Evolutionary conservation across 768 basidiomycete genomes (phyloP).

Genomic region (Tricholoma sp.): DNA sequence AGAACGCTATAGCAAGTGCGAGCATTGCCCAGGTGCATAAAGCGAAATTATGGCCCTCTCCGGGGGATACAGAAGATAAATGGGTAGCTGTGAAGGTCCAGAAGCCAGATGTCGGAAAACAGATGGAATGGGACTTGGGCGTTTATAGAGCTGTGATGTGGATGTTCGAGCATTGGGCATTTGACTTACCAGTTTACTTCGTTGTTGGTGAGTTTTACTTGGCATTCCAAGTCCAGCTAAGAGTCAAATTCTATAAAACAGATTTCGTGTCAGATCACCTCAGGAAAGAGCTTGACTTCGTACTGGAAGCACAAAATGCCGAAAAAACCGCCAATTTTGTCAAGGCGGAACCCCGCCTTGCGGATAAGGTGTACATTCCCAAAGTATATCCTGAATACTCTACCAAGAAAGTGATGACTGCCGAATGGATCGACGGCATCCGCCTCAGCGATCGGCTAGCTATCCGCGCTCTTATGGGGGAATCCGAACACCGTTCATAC

Average conservation of each 20-base stretch:
- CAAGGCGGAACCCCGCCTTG: conserved; percentile 62
- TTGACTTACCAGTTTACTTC: conserved; percentile 83
- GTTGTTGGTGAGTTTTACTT: conserved; percentile 50
- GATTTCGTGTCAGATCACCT: conserved; percentile 81
- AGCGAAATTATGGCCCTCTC: conserved; percentile 48
- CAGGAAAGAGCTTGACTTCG: conserved; percentile 77
- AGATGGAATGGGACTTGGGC: conserved; percentile 81
- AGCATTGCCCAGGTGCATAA: conserved; percentile 91
- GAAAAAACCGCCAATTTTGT: conserved; percentile 63
- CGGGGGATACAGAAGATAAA: conserved; percentile 37
- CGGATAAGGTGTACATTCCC: conserved; percentile 74
- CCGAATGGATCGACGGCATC: conserved; percentile 82
- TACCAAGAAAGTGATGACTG: conserved; percentile 74
- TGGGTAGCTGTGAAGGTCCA: conserved; percentile 95
- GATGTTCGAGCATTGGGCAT: conserved; percentile 73
- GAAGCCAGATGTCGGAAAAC: conserved; percentile 82
- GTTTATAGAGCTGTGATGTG: conserved; percentile 71
- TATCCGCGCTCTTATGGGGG: conserved; percentile 57
- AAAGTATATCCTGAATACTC: conserved; percentile 65
- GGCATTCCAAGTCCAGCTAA: neutral
- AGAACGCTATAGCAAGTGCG: conserved; percentile 76
- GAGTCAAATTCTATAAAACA: conserved; percentile 15
- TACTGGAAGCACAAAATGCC: conserved; percentile 75
- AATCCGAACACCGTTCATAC: conserved; percentile 19
- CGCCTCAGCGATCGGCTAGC: conserved; percentile 61